These are phyloP conservation scores for Oryza brachyantha DNA, from an alignment of 176 grass and related monocot genomes.

Conservation along the genomic window DNA sequence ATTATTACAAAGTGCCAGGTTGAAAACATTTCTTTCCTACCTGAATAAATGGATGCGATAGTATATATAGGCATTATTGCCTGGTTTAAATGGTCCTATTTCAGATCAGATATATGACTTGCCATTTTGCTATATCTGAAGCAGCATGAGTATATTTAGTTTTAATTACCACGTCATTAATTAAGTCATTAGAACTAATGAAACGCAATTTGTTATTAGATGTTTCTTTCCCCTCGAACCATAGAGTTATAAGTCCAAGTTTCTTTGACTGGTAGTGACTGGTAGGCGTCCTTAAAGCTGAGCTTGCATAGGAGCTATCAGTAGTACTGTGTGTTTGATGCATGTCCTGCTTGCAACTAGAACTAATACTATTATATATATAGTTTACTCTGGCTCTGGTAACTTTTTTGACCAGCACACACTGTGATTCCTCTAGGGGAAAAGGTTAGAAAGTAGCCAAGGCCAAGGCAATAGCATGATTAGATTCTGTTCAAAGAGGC, in stretches of 20 bases:
- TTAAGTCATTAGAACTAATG: not conserved
- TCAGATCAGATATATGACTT: not conserved
- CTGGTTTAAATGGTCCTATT: not conserved
- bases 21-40: not conserved
- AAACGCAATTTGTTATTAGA: not conserved
- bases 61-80: not conserved
- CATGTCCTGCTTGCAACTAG: not conserved
- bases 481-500: conserved; percentile 33
- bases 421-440: conserved; percentile 34
- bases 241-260: conserved; percentile 16
- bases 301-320: conserved; percentile 34
- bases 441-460: conserved; percentile 19
- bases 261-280: conserved; percentile 22
- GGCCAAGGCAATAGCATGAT: conserved; percentile 38
- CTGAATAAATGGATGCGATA: not conserved
- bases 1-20: not conserved
- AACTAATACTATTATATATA: not conserved
- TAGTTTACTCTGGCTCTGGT: conserved; percentile 28
- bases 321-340: conserved; percentile 22
- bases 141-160: not conserved
- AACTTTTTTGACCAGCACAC: conserved; percentile 42
- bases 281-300: conserved; percentile 36
- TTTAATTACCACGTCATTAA: not conserved
- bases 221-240: conserved; percentile 12
- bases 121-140: conserved; percentile 17